Evolutionary conservation across 345 rosid genomes (phyloP).

Genomic region (Gossypium stocksii): DNA sequence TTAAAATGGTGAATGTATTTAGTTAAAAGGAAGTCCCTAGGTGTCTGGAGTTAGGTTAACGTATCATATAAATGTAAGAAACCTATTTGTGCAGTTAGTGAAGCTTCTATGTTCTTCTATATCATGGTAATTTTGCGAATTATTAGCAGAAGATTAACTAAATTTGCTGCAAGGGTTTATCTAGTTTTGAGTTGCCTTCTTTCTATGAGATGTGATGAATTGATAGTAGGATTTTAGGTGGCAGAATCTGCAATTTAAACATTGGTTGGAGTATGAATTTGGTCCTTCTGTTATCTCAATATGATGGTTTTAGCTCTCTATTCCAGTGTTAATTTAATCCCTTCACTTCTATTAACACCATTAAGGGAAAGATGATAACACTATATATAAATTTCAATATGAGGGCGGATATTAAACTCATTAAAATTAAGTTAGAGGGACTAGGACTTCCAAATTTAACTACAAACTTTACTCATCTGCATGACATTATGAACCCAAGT

Average conservation of each 20-base stretch:
- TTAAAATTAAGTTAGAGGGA: not conserved
- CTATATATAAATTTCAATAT: not conserved
- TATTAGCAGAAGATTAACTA: not conserved
- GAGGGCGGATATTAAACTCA: not conserved
- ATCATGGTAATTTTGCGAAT: not conserved
- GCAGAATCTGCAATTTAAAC: not conserved
- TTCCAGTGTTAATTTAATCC: not conserved
- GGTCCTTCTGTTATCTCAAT: not conserved
- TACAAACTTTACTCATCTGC: not conserved
- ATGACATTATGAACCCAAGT: not conserved
- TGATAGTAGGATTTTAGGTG: not conserved
- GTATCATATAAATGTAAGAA: not conserved
- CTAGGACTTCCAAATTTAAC: not conserved
- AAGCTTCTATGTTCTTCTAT: constrained; percentile 2
- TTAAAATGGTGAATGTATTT: not conserved
- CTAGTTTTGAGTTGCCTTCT: not conserved
- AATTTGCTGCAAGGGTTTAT: not conserved
- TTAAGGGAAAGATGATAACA: not conserved
- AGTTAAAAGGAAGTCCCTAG: not conserved
- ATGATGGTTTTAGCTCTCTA: not conserved
- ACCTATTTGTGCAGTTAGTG: not conserved
- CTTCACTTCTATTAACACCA: not conserved
- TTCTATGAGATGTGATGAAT: constrained; percentile 1
- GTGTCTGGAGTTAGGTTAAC: not conserved
- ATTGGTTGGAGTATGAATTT: not conserved